Conservation (phyloP, 768 basidiomycete species). For the Tubosaeta sp. region DNA sequence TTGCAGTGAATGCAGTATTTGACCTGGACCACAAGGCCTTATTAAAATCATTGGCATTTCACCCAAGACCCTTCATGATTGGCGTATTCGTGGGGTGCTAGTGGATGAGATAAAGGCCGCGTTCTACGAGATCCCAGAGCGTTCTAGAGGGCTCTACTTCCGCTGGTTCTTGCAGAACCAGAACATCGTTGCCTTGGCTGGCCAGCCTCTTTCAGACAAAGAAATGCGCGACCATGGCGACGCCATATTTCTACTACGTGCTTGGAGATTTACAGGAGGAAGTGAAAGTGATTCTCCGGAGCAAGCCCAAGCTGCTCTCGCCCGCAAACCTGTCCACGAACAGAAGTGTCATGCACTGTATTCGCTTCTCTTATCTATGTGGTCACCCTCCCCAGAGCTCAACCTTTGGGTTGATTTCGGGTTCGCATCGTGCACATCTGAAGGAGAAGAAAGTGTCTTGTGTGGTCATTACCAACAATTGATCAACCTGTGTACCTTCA, state of each 20-base stretch:
- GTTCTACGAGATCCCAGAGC: conserved; percentile 23
- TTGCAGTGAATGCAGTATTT: not conserved
- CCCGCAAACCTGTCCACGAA: not conserved
- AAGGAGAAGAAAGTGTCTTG: conserved; percentile 5
- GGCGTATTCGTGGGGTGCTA: conserved; percentile 31
- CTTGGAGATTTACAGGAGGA: conserved; percentile 10
- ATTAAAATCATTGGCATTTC: conserved; percentile 16
- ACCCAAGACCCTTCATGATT: conserved; percentile 29
- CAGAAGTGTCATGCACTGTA: conserved; percentile 1
- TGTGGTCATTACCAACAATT: not conserved
- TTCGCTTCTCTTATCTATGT: not conserved
- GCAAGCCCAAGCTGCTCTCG: not conserved
- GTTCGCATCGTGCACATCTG: conserved; percentile 15
- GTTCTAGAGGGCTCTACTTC: conserved; percentile 28
- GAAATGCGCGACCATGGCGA: not conserved
- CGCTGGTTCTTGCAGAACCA: conserved; percentile 36
- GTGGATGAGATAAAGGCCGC: conserved; percentile 30
- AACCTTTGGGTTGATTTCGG: conserved; percentile 15
- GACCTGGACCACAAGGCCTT: conserved; percentile 15
- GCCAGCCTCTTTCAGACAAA: not conserved
- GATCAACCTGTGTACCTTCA: conserved; percentile 9
- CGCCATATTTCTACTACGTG: not conserved
- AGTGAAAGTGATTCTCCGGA: not conserved
- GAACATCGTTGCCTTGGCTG: conserved; percentile 22
- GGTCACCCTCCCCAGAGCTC: not conserved